Percentiles rank a stretch among this genome's conserved stretches.
Conservation (phyloP, 371 early-diverging fungal genomes). For the Apophysomyces elegans region DNA sequence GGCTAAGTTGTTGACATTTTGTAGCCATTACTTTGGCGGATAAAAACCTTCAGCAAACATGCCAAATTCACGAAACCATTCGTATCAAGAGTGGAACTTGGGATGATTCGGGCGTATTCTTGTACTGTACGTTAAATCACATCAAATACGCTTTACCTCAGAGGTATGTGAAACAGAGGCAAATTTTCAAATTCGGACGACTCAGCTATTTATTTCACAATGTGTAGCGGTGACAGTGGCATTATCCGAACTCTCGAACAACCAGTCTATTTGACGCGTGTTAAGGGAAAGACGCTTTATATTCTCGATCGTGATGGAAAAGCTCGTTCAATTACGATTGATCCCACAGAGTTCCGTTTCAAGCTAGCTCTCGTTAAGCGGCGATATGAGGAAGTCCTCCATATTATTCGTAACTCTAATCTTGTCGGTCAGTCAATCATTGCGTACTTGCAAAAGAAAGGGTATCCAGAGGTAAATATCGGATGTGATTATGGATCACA, state of each 20-base stretch:
- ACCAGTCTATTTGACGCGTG: conserved; percentile 88
- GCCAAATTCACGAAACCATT: conserved; percentile 94
- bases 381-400: conserved; percentile 91
- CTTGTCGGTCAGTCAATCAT: conserved; percentile 98
- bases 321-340: conserved; percentile 84
- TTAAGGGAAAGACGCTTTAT: conserved; percentile 83
- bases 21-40: conserved; percentile 86
- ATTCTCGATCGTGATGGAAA: conserved; percentile 89
- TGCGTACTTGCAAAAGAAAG: conserved; percentile 97
- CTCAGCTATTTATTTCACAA: neutral
- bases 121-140: conserved; percentile 98
- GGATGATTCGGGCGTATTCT: conserved; percentile 90
- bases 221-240: conserved; percentile 78
- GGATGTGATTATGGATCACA: neutral
- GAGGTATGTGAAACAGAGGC: conserved; percentile 62
- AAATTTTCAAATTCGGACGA: neutral
- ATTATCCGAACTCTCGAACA: conserved; percentile 96
- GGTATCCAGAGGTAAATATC: conserved; percentile 83
- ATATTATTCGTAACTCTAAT: conserved; percentile 93
- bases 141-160: conserved; percentile 97
- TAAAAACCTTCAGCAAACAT: conserved; percentile 83
- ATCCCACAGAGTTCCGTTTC: conserved; percentile 98
- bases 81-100: conserved; percentile 96
- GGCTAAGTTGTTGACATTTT: neutral
- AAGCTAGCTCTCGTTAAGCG: conserved; percentile 91